Conservation (phyloP, 2,329 filamentous ascomycete species). For the Clarireedia homoeocarpa region DNA sequence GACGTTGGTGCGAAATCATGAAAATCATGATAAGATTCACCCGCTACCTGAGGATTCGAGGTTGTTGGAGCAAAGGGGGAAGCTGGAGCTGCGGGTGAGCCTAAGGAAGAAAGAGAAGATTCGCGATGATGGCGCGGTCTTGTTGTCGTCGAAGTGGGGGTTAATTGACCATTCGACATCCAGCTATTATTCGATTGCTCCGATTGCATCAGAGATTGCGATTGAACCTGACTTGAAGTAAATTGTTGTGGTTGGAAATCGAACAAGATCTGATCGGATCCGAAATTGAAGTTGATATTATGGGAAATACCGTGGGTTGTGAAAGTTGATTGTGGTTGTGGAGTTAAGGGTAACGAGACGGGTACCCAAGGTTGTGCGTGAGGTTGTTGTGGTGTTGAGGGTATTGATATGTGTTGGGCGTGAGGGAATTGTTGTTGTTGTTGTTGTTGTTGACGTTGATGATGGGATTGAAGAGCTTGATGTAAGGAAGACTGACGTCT, state of each 20-base stretch:
- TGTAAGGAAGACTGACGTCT: constrained; percentile 2
- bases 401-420: not conserved
- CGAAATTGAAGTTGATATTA: constrained; percentile 14
- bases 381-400: not conserved
- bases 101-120: constrained; percentile 52
- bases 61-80: constrained; percentile 50
- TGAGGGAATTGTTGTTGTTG: not conserved
- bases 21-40: constrained; percentile 36
- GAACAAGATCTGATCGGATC: constrained; percentile 21
- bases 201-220: constrained; percentile 27
- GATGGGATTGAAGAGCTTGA: not conserved
- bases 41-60: constrained; percentile 50
- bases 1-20: constrained; percentile 28
- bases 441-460: not conserved
- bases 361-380: not conserved
- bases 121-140: constrained; percentile 45
- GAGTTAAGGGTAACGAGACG: not conserved
- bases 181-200: constrained; percentile 23
- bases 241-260: constrained; percentile 19
- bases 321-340: not conserved
- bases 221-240: constrained; percentile 8
- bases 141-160: constrained; percentile 25
- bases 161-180: constrained; percentile 28
- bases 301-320: constrained; percentile 15
- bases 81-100: constrained; percentile 46